Percentiles rank a stretch among this genome's conserved stretches.
These are phyloP conservation scores for Tanacetum coccineum DNA, from an alignment of 129 eudicot species.

Conservation along the genomic window DNA sequence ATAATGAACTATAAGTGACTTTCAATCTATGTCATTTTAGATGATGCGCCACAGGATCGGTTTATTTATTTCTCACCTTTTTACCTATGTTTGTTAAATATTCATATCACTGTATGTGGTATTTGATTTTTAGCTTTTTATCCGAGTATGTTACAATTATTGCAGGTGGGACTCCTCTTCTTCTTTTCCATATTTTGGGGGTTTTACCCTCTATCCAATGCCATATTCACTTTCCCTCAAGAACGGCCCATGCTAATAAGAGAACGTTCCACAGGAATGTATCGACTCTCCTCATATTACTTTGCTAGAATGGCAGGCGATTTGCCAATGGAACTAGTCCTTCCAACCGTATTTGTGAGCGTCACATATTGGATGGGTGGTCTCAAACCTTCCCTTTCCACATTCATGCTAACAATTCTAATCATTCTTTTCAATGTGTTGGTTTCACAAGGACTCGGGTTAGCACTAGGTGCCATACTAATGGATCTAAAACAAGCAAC, in stretches of 20 bases:
- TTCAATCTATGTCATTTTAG: too few species aligned
- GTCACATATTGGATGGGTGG: slow-evolving; percentile 78
- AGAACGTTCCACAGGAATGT: slow-evolving; percentile 66
- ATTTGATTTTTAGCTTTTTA: neutral
- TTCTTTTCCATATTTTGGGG: slow-evolving; percentile 88
- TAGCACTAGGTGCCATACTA: slow-evolving; percentile 71
- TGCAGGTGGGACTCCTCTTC: slow-evolving; percentile 68
- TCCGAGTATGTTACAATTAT: neutral
- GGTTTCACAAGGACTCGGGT: slow-evolving; percentile 76
- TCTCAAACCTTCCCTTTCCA: slow-evolving; percentile 43
- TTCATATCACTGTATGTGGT: too few species aligned
- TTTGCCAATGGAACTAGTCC: slow-evolving; percentile 76
- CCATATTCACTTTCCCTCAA: slow-evolving; percentile 68
- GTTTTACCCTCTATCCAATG: slow-evolving; percentile 65
- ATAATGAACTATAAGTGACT: too few species aligned
- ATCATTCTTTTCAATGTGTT: slow-evolving; percentile 61
- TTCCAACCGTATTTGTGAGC: slow-evolving; percentile 55
- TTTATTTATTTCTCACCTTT: too few species aligned
- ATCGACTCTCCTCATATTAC: slow-evolving; percentile 69
- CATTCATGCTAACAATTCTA: slow-evolving; percentile 45
- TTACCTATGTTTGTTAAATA: too few species aligned
- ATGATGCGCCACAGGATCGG: too few species aligned
- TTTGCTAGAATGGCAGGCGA: slow-evolving; percentile 63
- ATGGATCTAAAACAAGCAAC: slow-evolving; percentile 78
- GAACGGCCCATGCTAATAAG: slow-evolving; percentile 63